Evolutionary conservation across 805 yeast species (phyloP).

Genomic region (Ascoidea tarda): DNA sequence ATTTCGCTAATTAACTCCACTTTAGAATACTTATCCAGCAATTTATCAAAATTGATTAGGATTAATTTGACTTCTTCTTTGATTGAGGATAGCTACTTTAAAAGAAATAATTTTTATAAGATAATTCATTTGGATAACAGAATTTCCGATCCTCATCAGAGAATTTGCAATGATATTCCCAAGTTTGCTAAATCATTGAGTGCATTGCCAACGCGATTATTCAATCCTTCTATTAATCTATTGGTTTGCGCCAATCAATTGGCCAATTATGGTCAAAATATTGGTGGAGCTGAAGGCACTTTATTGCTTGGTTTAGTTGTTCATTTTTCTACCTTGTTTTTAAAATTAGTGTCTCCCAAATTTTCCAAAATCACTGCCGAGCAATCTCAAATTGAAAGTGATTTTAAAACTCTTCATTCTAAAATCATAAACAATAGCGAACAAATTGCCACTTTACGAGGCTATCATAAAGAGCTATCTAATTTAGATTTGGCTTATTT

Average conservation of each 20-base stretch:
- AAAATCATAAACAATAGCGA: constrained; percentile 68
- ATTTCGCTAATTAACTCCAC: constrained; percentile 69
- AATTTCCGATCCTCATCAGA: constrained; percentile 67
- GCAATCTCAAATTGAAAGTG: constrained; percentile 72
- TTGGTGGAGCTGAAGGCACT: constrained; percentile 59
- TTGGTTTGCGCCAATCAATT: constrained; percentile 5
- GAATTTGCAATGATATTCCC: constrained; percentile 69
- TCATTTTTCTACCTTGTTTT: constrained; percentile 60
- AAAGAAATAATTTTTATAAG: constrained; percentile 38
- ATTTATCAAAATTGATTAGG: constrained; percentile 46
- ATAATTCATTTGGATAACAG: constrained; percentile 44
- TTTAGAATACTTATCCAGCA: constrained; percentile 43
- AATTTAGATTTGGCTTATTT: constrained; percentile 69
- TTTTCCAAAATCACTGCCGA: constrained; percentile 70
- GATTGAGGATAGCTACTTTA: constrained; percentile 41
- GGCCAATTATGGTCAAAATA: constrained; percentile 39
- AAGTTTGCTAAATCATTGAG: constrained; percentile 61
- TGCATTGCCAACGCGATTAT: constrained; percentile 41
- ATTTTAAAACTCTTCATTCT: constrained; percentile 70
- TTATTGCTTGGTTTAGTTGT: constrained; percentile 67
- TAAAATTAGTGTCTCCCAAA: constrained; percentile 76
- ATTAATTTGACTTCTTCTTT: constrained; percentile 48
- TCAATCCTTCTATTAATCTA: constrained; percentile 6
- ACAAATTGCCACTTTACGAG: constrained; percentile 76
- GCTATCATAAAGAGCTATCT: constrained; percentile 68